phyloP scores from a whole-genome alignment of 768 basidiomycete species.

The Multifurca ochricompacta region DNA sequence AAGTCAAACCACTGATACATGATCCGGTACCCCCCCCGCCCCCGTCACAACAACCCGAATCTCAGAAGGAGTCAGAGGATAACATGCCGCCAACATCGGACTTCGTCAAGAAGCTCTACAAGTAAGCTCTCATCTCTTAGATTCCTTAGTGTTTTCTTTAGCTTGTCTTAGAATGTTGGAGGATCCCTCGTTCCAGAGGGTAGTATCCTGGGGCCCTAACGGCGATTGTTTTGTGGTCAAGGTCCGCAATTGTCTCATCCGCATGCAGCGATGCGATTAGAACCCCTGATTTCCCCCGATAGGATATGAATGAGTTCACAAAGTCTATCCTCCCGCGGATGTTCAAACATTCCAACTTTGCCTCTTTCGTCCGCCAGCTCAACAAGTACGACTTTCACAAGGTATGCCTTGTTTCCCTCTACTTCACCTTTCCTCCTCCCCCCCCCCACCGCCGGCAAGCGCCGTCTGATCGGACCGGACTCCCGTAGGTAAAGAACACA shows the following conservation, averaged over 20 bases:
- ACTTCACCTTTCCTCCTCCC: conserved; percentile 1
- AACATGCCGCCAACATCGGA: conserved; percentile 83
- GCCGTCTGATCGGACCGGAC: conserved; percentile 14
- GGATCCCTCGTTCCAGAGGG: conserved; percentile 58
- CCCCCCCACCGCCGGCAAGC: conserved; percentile 10
- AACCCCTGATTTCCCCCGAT: conserved; percentile 15
- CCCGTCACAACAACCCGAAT: conserved; percentile 16
- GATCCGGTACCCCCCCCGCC: conserved; percentile 17
- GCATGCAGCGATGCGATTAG: conserved; percentile 9
- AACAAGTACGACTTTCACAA: conserved; percentile 99
- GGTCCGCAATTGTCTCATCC: conserved; percentile 15
- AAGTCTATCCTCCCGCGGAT: conserved; percentile 81
- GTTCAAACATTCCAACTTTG: conserved; percentile 96
- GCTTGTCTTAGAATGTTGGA: conserved; percentile 67
- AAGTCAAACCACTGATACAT: conserved; percentile 22
- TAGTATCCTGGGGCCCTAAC: conserved; percentile 76
- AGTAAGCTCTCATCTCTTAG: conserved; percentile 38
- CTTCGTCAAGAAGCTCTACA: conserved; percentile 93
- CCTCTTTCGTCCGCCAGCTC: conserved; percentile 83
- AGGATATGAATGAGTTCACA: conserved; percentile 95
- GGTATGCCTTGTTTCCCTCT: conserved; percentile 31
- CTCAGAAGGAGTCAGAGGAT: conserved; percentile 41
- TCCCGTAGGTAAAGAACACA: conserved; percentile 62
- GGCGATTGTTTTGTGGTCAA: conserved; percentile 92
- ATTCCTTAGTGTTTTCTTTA: not conserved